Evolutionary conservation across 768 basidiomycete species (phyloP), one percentile per base, ranked within the genome.

Genomic region (Lactarius indigo): DNA sequence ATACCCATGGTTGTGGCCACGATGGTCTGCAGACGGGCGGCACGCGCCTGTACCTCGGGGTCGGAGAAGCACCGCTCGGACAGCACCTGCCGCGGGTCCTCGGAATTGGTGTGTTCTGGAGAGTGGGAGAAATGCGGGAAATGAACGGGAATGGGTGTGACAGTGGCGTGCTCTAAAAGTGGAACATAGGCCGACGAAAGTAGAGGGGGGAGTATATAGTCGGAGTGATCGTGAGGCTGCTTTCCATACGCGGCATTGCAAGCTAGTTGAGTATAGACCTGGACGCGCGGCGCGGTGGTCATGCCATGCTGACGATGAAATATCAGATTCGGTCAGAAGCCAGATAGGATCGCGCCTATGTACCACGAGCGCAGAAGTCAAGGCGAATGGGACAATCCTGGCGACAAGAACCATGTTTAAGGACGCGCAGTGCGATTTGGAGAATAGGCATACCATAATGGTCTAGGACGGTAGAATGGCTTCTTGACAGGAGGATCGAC

Each of bases 1-100:
- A 85, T 74, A 60, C 91, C 93, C 87, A 91, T 90, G 10, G 83
- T 83, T 13, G 90, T 87, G 2, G 88, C 87, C 76, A 96, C 86
- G 59, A 85, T 83, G 8, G 88, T 88, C 77, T 92, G 91, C n/a
- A 92, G 82, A 64, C 80, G 82, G 28, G 88, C 90, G 2, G 90
- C 89, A 47, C 84, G 81, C 7, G 87, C 85, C 69, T 88, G 86
- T 7, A 91, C 88, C 26, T 78, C 82, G 9, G 88, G 80, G 62
- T 85, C 79, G 26, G 77, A 76, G 58, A 80, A 69, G 65, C 84
- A 85, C 3, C 70, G 75, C 64, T 75, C 74, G 9, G 76, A 78
- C 0, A 79, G 79, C 17, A 78, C 71, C 17, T 74, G 70, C 26
- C 78, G 76, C 30, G 80, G 79, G 66, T 79, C 79, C 7, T 81